Conservation (phyloP, 2,329 filamentous ascomycete genomes). For the Verticillium tricorpus region DNA sequence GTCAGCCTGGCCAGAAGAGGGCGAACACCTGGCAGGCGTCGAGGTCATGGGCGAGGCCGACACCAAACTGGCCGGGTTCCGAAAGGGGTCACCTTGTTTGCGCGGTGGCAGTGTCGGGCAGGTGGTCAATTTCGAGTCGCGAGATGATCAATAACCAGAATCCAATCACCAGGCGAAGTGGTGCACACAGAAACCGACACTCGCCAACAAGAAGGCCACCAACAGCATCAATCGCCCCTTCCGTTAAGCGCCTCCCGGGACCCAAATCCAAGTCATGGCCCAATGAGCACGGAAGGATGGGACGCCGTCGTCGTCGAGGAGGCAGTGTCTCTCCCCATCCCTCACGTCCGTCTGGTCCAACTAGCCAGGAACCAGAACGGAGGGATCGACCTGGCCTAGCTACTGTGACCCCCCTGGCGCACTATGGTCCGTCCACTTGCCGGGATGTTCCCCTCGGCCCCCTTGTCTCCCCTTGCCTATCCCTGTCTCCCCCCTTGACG, state of each 20-base stretch:
- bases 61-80: neutral
- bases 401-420: neutral
- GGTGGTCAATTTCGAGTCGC: neutral
- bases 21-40: neutral
- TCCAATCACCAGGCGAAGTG: neutral
- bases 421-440: neutral
- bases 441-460: neutral
- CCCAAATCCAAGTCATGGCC: neutral
- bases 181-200: neutral
- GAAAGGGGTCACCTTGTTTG: neutral
- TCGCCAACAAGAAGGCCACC: neutral
- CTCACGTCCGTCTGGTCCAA: neutral
- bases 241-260: neutral
- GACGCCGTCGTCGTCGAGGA: neutral
- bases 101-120: neutral
- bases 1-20: neutral
- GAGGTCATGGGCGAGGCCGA: neutral
- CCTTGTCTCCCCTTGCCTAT: neutral
- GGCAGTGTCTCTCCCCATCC: neutral
- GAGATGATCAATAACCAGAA: neutral
- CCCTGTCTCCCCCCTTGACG: neutral
- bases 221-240: neutral
- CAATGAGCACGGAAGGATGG: neutral
- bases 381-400: neutral
- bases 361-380: conserved; percentile 1